Percentiles rank a stretch among this genome's conserved stretches.
phyloP scores from a whole-genome alignment of 768 basidiomycete genomes.

The Leccinum aurantiacum region DNA sequence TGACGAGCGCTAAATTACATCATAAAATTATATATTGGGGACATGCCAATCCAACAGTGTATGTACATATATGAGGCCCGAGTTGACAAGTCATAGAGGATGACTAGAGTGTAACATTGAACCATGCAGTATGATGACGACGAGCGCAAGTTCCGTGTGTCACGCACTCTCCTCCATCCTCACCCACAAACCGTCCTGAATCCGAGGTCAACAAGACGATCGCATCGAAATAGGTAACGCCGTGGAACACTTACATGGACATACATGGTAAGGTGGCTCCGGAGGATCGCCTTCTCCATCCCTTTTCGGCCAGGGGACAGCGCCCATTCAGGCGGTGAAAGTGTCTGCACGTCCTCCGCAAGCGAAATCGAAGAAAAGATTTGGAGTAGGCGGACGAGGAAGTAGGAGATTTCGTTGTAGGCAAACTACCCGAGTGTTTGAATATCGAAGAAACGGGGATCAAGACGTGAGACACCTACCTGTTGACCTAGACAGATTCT shows the following conservation, averaged over 20 bases:
- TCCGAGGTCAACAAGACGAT: background rate
- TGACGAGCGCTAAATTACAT: too few species aligned
- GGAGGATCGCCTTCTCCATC: slow-evolving; percentile 46
- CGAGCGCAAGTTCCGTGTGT: background rate
- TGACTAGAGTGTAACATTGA: background rate
- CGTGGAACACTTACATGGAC: slow-evolving; percentile 36
- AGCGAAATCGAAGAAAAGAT: slow-evolving; percentile 46
- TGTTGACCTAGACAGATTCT: slow-evolving; percentile 41
- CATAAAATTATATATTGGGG: too few species aligned
- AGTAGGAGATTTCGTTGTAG: slow-evolving; percentile 63
- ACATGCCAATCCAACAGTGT: too few species aligned
- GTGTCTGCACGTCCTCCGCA: slow-evolving; percentile 44
- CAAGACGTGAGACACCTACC: slow-evolving; percentile 14
- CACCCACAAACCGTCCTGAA: slow-evolving; percentile 26
- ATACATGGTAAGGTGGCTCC: slow-evolving; percentile 56
- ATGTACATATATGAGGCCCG: too few species aligned
- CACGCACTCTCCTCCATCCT: slow-evolving; percentile 24
- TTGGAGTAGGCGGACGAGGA: slow-evolving; percentile 61
- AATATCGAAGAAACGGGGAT: slow-evolving; percentile 1
- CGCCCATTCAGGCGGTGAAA: slow-evolving; percentile 48
- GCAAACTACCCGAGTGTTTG: slow-evolving; percentile 46
- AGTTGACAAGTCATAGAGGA: background rate
- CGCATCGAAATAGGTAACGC: too few species aligned
- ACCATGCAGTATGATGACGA: background rate
- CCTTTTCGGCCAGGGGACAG: slow-evolving; percentile 35